phyloP scores from a whole-genome alignment of 169 alveolate species.

The Cryptosporidium baileyi region DNA sequence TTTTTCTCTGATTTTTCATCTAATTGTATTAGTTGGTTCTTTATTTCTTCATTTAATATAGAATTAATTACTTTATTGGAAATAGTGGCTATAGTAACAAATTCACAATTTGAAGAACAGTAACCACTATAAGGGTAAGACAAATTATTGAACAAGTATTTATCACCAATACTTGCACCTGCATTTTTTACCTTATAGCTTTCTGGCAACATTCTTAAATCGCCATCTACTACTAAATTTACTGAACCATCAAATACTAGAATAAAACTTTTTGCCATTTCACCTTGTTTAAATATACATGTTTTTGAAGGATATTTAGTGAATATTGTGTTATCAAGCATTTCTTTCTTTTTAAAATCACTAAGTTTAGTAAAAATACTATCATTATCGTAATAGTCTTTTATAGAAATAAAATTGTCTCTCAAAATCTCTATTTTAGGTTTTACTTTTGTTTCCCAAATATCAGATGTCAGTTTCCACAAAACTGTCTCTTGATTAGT shows the following conservation, averaged over 20 bases:
- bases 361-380: neutral
- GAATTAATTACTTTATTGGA: neutral
- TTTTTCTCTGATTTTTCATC: constrained; percentile 18
- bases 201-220: constrained; percentile 5
- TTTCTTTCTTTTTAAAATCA: neutral
- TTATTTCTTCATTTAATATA: constrained; percentile 26
- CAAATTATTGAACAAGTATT: constrained; percentile 15
- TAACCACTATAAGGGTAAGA: constrained; percentile 45
- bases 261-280: constrained; percentile 19
- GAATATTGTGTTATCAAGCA: constrained; percentile 20
- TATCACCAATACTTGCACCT: constrained; percentile 60
- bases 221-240: constrained; percentile 33
- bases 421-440: neutral
- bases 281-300: constrained; percentile 60
- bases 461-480: constrained; percentile 36
- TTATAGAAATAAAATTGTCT: constrained; percentile 2
- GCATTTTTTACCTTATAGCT: neutral
- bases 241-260: constrained; percentile 49
- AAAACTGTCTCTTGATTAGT: constrained; percentile 31
- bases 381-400: constrained; percentile 24
- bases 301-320: constrained; percentile 47
- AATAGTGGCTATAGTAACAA: constrained; percentile 10
- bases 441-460: constrained; percentile 24
- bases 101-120: constrained; percentile 26
- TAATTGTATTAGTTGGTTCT: neutral